A percentile compares a stretch with the other conserved stretches of the same genome.
Conservation (phyloP, 352 stramenopile genomes). For the Phytopythium oedochilum region DNA sequence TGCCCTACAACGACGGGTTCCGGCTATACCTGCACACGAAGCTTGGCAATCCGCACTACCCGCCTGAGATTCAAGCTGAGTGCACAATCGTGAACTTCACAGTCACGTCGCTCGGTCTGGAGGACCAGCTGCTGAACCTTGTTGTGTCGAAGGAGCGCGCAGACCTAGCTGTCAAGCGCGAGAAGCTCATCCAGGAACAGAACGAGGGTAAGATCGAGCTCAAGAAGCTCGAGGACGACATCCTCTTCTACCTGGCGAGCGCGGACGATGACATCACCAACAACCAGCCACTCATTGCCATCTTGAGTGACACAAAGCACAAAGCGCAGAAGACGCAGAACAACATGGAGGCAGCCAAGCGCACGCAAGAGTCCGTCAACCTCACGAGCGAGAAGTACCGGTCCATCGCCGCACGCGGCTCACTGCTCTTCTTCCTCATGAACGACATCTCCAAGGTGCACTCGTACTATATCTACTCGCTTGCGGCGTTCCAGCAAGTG, state of each 20-base stretch:
- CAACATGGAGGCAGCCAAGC: slow-evolving; percentile 91
- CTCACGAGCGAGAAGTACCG: slow-evolving; percentile 95
- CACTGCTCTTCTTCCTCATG: slow-evolving; percentile 96
- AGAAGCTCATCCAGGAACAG: slow-evolving; percentile 92
- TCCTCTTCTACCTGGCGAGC: slow-evolving; percentile 93
- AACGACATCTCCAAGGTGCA: slow-evolving; percentile 97
- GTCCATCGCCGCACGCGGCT: slow-evolving; percentile 90
- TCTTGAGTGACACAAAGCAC: slow-evolving; percentile 94
- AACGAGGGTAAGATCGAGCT: slow-evolving; percentile 96
- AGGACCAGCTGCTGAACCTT: slow-evolving; percentile 91
- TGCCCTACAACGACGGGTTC: slow-evolving; percentile 94
- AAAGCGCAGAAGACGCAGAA: slow-evolving; percentile 90
- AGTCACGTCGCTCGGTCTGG: slow-evolving; percentile 88
- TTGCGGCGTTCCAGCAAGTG: slow-evolving; percentile 94
- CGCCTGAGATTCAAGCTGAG: slow-evolving; percentile 93
- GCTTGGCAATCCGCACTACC: slow-evolving; percentile 92
- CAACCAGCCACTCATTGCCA: slow-evolving; percentile 95
- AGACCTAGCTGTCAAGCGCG: slow-evolving; percentile 77
- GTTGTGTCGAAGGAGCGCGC: slow-evolving; percentile 91
- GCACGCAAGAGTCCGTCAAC: slow-evolving; percentile 91
- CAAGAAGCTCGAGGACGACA: slow-evolving; percentile 95
- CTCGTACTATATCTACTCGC: slow-evolving; percentile 97
- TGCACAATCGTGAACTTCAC: slow-evolving; percentile 96
- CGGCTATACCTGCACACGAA: slow-evolving; percentile 95
- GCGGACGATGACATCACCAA: slow-evolving; percentile 97